phyloP scores from a whole-genome alignment of 768 basidiomycete species.

The Pleurotus pulmonarius region DNA sequence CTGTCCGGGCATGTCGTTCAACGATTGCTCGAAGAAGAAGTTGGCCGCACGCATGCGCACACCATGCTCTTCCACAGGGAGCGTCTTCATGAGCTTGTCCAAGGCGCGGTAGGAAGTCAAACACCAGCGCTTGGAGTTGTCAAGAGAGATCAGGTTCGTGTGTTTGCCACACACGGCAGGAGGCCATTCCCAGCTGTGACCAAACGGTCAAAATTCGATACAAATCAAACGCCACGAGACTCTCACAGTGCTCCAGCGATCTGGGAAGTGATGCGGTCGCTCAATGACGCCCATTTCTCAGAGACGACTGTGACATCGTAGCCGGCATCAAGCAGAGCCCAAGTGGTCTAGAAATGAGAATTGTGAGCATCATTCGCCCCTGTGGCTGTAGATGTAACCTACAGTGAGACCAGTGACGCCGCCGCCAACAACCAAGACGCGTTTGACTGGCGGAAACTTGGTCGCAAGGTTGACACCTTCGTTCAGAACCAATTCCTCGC shows the following conservation, averaged over 20 bases:
- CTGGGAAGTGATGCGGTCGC: slow-evolving; percentile 19
- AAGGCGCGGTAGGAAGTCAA: slow-evolving; percentile 31
- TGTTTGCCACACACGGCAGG: slow-evolving; percentile 36
- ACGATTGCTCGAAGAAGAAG: slow-evolving; percentile 28
- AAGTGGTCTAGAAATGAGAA: slow-evolving; percentile 15
- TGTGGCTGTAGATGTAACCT: neutral
- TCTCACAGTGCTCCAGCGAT: slow-evolving; percentile 25
- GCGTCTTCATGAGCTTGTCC: slow-evolving; percentile 17
- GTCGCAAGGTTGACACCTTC: slow-evolving; percentile 3
- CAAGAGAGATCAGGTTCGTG: slow-evolving; percentile 29
- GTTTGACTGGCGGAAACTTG: neutral
- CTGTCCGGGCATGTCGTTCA: slow-evolving; percentile 23
- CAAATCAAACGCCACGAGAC: neutral
- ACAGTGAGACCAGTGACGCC: slow-evolving; percentile 13
- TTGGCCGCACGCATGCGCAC: slow-evolving; percentile 28
- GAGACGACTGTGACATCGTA: slow-evolving; percentile 31
- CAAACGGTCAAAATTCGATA: slow-evolving; percentile 6
- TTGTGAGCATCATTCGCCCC: neutral
- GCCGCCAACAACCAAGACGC: slow-evolving; percentile 11
- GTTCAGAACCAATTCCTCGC: slow-evolving; percentile 4
- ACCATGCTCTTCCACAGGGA: slow-evolving; percentile 22
- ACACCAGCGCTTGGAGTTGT: slow-evolving; percentile 30
- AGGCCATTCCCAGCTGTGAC: slow-evolving; percentile 31
- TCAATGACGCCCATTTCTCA: slow-evolving; percentile 18
- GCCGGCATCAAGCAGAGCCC: slow-evolving; percentile 31